Base-by-base conservation (phyloP, 2,329 filamentous ascomycete genomes). In the Stagonosporopsis chrysanthemi region DNA sequence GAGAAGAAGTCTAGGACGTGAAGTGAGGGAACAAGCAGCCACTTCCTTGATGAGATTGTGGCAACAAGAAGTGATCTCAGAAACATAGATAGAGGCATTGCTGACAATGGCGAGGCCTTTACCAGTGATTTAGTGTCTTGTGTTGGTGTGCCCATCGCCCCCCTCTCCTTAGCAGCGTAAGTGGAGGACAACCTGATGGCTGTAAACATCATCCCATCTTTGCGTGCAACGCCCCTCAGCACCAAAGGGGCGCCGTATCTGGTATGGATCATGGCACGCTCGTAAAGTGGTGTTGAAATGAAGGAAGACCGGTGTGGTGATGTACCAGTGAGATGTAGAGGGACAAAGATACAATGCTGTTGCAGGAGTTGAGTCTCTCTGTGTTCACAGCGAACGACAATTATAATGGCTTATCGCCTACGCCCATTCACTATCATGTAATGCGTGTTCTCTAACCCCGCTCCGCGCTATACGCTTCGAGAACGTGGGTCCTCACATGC, bases 31-130 rank as follows among this genome's bases (percentile, higher is more conserved):
- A 74, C 52, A 4, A 81, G 71, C 1, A 81, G 71, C 49, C 69
- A 71, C 23, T 76, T 77, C 53, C 78, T 78, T 2, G 81, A 83
- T 0, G 81, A 83, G 14, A 83, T 72, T 15, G 79, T 78, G 26
- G 81, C 76, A 53, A 83, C 73, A 35, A 72, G 64, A 7, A 73
- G 62, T 28, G 71, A 73, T 29, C 71, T 61, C 11, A 73, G 47
- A 1, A 73, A 63, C 69, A 72, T 73, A 8, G 52, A 45, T 6
- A 65, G 61, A 17, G 71, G 70, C 68, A 73, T 71, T 12, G 42
- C 56, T n/a, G 70, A 58, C 17, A 73, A 44, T 22, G 70, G 54
- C 17, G 48, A 39, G 6, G 54, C 43, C 15, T 41, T 57, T 43
- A 31, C 19, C 19, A 40, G 39, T 15, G 48, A 44, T 43, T 19